These are phyloP conservation scores for Ceratocystis eucalypticola DNA, from an alignment of 2,329 filamentous ascomycete species.

Conservation along the genomic window DNA sequence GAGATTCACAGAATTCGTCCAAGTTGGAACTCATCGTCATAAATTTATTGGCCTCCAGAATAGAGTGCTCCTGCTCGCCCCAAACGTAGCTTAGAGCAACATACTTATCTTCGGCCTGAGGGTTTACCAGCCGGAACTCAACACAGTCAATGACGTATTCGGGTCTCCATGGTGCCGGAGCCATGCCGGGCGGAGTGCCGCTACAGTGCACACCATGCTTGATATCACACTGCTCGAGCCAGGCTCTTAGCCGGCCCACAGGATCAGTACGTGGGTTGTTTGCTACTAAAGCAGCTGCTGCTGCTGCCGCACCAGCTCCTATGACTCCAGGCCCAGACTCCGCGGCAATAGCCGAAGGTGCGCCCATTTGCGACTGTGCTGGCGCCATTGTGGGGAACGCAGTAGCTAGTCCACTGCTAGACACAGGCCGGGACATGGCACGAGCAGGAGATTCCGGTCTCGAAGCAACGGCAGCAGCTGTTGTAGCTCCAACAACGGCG, in stretches of 20 bases:
- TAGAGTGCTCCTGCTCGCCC: slow-evolving; percentile 23
- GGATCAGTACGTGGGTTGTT: slow-evolving; percentile 26
- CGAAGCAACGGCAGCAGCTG: neutral
- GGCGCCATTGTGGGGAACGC: neutral
- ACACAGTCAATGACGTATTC: slow-evolving; percentile 32
- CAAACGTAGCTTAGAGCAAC: slow-evolving; percentile 36
- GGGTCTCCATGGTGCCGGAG: slow-evolving; percentile 29
- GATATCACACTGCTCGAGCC: slow-evolving; percentile 33
- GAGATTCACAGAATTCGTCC: slow-evolving; percentile 26
- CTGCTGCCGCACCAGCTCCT: slow-evolving; percentile 19
- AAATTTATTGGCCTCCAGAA: slow-evolving; percentile 22
- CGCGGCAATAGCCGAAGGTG: slow-evolving; percentile 22
- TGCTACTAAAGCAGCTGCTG: slow-evolving; percentile 20
- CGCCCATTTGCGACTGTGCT: slow-evolving; percentile 26
- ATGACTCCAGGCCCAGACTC: slow-evolving; percentile 4
- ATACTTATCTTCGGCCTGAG: slow-evolving; percentile 30
- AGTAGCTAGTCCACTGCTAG: slow-evolving; percentile 1
- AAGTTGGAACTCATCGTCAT: slow-evolving; percentile 29
- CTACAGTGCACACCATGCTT: slow-evolving; percentile 32
- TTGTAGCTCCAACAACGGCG: neutral
- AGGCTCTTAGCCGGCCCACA: slow-evolving; percentile 30
- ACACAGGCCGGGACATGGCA: slow-evolving; percentile 12
- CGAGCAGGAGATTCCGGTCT: slow-evolving; percentile 11
- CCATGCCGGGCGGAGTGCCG: slow-evolving; percentile 19
- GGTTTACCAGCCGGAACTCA: slow-evolving; percentile 29